Base-by-base conservation (phyloP, 257 asterid species). In the Scutellaria galericulata region DNA sequence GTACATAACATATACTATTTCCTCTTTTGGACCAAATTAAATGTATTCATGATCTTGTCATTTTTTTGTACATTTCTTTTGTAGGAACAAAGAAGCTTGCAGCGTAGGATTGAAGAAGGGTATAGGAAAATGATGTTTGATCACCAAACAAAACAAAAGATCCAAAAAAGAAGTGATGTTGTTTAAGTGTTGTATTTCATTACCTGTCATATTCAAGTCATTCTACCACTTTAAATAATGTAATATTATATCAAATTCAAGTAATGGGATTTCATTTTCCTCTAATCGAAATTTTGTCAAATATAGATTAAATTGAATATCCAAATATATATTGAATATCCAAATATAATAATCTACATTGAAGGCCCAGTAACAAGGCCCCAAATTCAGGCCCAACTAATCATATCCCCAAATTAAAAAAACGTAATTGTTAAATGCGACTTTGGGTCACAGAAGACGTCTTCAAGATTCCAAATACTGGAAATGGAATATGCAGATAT, bases 361-460 rank as follows among this genome's bases (percentile, higher is more conserved):
- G 58, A 52, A 5, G 47, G 10, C 11, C 11, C 47, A 7, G 47
- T 4, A 44, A 44, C 47, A 44, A 44, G 8, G 10, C 8, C 11
- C 27, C 47, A 44, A 5, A 44, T 7, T 44, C 10, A 44, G 46
- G 61, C 50, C 72, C 60, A 31, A 37, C 10, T 50, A 3, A 48
- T 50, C 37, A 31, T 48, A 31, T 50, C 69, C 69, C 76, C 59
- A 70, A 71, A 9, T 7, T 24, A 20, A 1, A 14, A 7, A 6
- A 1, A 8, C 50, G 47, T 46, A 42, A 44, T 55, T 8, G 3
- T 2, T 4, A 6, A 31, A 61, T 5, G 73, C 78, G 73, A 66
- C 68, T 65, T 55, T 66, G 37, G 64, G 5, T 58, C 10, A 57
- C 3, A 85, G 54, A 76, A 75, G 14, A 39, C 39, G 35, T 27